These are phyloP conservation scores for Dianthus caryophyllus DNA, from an alignment of 148 eudicot genomes.

Conservation along the genomic window DNA sequence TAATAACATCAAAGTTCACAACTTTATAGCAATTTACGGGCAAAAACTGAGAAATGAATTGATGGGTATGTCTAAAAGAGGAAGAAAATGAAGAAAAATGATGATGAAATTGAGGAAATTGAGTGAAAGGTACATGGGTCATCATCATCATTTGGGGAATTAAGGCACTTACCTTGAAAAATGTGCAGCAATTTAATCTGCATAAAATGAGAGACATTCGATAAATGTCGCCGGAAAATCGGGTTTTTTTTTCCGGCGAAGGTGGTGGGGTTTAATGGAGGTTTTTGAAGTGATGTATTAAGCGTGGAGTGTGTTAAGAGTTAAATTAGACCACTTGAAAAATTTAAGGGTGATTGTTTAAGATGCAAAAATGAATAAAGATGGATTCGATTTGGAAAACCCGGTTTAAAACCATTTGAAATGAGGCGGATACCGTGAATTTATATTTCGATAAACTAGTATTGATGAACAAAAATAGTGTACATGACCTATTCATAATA, in stretches of 20 bases:
- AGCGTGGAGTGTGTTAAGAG: too few relatives aligned
- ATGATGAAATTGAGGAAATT: conserved; percentile 18
- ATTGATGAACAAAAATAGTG: too few relatives aligned
- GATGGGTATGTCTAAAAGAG: conserved; percentile 12
- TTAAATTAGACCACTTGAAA: too few relatives aligned
- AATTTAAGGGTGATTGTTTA: too few relatives aligned
- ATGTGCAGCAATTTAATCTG: conserved; percentile 25
- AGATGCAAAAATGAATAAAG: too few relatives aligned
- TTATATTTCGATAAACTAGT: too few relatives aligned
- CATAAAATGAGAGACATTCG: conserved; percentile 44
- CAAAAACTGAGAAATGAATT: conserved; percentile 54
- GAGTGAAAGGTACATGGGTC: conserved; percentile 16
- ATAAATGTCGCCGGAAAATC: conserved; percentile 15
- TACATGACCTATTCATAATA: too few relatives aligned
- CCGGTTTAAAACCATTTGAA: too few relatives aligned
- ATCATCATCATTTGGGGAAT: conserved; percentile 24
- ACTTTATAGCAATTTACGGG: conserved; percentile 29
- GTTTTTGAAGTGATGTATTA: not conserved
- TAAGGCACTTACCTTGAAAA: conserved; percentile 37
- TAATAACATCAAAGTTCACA: conserved; percentile 35
- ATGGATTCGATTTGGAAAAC: too few relatives aligned
- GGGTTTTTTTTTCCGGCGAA: conserved; percentile 6
- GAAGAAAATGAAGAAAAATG: conserved; percentile 19
- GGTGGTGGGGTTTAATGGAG: conserved; percentile 3
- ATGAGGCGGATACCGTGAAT: too few relatives aligned